phyloP scores from a whole-genome alignment of 805 yeast genomes.

The Wickerhamomyces bovis region DNA sequence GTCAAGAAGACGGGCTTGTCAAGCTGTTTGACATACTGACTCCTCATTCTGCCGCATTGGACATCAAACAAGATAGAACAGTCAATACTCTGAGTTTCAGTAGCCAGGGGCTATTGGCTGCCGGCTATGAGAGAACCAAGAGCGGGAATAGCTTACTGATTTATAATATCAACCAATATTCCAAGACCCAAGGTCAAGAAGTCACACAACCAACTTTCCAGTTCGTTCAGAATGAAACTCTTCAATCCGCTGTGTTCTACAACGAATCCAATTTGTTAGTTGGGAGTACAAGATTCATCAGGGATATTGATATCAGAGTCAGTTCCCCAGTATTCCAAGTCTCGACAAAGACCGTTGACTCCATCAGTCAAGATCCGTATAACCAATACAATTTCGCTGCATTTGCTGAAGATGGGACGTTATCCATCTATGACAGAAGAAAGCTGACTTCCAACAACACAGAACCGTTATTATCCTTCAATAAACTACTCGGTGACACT shows the following conservation, averaged over 20 bases:
- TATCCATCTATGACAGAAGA: slow-evolving; percentile 79
- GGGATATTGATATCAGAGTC: slow-evolving; percentile 71
- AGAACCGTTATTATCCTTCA: slow-evolving; percentile 53
- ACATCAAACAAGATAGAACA: slow-evolving; percentile 55
- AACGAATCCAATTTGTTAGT: slow-evolving; percentile 58
- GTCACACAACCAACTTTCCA: slow-evolving; percentile 49
- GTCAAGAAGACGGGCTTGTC: slow-evolving; percentile 65
- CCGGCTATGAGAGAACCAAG: slow-evolving; percentile 60
- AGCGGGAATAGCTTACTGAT: slow-evolving; percentile 69
- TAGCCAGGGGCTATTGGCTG: slow-evolving; percentile 57
- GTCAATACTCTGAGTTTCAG: slow-evolving; percentile 73
- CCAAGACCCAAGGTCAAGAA: slow-evolving; percentile 41
- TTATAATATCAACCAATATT: slow-evolving; percentile 69
- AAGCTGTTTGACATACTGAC: slow-evolving; percentile 53
- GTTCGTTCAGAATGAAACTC: slow-evolving; percentile 67
- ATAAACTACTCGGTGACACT: slow-evolving; percentile 55
- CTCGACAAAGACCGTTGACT: slow-evolving; percentile 67
- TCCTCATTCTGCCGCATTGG: slow-evolving; percentile 18
- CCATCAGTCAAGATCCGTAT: slow-evolving; percentile 64
- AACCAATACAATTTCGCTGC: slow-evolving; percentile 65
- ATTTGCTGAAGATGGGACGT: slow-evolving; percentile 75
- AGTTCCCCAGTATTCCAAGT: slow-evolving; percentile 64
- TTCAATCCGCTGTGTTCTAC: slow-evolving; percentile 61
- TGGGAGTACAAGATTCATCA: slow-evolving; percentile 69
- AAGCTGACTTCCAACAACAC: slow-evolving; percentile 42